Evolutionary conservation across 352 stramenopile genomes (phyloP), one percentile per base, ranked within the genome.

Genomic region (Albugo laibachii): DNA sequence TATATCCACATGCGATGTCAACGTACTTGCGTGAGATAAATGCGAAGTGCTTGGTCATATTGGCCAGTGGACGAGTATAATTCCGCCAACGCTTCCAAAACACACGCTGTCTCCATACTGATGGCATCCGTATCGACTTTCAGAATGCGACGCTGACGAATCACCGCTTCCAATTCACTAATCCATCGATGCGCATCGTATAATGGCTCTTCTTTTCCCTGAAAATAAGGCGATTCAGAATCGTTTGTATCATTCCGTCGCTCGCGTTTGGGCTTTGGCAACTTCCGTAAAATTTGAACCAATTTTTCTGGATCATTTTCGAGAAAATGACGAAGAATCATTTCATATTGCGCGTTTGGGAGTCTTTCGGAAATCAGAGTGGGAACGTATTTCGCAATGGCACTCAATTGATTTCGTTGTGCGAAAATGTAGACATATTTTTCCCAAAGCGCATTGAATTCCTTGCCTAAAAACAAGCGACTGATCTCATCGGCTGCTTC

Each of bases 391-490:
- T 64, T 64, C 4, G 73, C 73, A 45, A 89, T 83, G 12, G 69
- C 65, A 49, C 61, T 75, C 47, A 89, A 41, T 41, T 86, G 71
- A 0, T 72, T 72, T 21, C 70, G 70, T 51, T 89, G 77, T 0
- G 73, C 72, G 49, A 86, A 89, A 20, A 89, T 66, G 41, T 89
- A 89, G 2, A 89, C 68, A 48, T 86, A 89, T n/a, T 86, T 89
- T 46, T 85, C 71, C 76, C 76, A 89, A 13, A 85, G 44, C 44
- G 65, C 66, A 5, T 64, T 72, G 36, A 65, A 83, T 15, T 79
- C 66, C 24, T 86, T 67, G n/a, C 58, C 62, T 11, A 71, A 55
- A 55, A 89, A 84, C 11, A 86, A 54, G 0, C 63, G 67, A 47
- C 73, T 63, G 45, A 85, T 80, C 51, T 86, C 77, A 39, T 85